Evolutionary conservation across 2,329 filamentous ascomycete genomes (phyloP), one percentile per base, ranked within the genome.

Genomic region (Raffaelea ambrosiae): DNA sequence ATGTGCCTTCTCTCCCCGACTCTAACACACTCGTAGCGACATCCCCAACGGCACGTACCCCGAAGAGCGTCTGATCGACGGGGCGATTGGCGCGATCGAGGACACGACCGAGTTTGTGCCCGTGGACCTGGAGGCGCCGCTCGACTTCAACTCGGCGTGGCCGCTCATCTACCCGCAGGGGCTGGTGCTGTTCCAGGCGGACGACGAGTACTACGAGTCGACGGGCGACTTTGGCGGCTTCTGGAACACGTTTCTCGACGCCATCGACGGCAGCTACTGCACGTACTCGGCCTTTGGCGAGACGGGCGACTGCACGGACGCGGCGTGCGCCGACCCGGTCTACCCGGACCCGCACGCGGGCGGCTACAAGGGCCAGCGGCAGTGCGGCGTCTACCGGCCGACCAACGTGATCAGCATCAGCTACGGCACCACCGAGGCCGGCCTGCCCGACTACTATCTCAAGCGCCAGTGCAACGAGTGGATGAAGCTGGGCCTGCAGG

Each of bases 361-460:
- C 26, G 74, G 73, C 21, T 79, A 75, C 61, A 69, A 71, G 50
- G 72, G 72, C 19, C 50, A 59, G 39, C 59, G 64, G 19, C 57
- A 60, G 53, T 66, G 61, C 53, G 63, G 61, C 40, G 56, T 57
- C 13, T 63, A 60, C 62, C 65, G 70, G 54, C 72, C 75, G 3
- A 74, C 76, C 10, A 76, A 78, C 52, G 76, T 79, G 7, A 69
- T 79, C 51, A 71, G 68, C 35, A 74, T 81, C 53, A 76, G 71
- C 3, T 79, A 80, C 57, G 75, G 75, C 42, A 71, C 71, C 39
- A 67, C 71, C 40, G 77, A 82, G 60, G 61, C 63, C 5, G 72
- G 73, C 20, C 64, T 80, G 19, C 76, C 77, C 0, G 60, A 67
- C 5, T 64, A 62, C 52, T 83, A 83, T 60, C 72, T 77, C 53